Base-by-base conservation (phyloP, 805 yeast species). In the Suhomyces emberorum region DNA sequence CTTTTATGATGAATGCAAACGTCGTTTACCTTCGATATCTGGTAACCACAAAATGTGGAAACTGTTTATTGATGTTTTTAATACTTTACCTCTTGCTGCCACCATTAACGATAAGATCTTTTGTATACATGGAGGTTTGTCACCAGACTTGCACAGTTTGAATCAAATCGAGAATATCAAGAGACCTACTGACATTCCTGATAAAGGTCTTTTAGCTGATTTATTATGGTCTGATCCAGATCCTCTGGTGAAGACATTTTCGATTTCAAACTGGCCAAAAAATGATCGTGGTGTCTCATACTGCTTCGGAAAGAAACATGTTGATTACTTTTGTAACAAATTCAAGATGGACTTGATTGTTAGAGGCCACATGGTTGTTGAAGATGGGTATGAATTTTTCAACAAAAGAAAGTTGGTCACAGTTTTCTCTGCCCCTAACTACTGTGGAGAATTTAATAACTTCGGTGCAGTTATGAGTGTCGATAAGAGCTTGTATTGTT, bases 321-420 rank as follows among this genome's bases (percentile, higher is more conserved):
- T 84, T n/a, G 82, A 79, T 48, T 69, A 73, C 46, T 85, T 85
- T 53, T 76, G 82, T 49, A 63, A 72, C 33, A 68, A 69, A 25
- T 83, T 84, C 56, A 77, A 80, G 37, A 79, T 85, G 61, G 95
- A 85, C 60, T 63, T 85, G 54, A 77, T 85, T 44, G 86, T 83
- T 30, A 66, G 95, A 51, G 95, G 91, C 6, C 95, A 85, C 55
- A 85, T 85, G 95, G 93, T 85, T 30, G 95, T 85, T 25, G 91
- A 85, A 56, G 91, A 85, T 54, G 95, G 95, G 3, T 85, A 85
- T 54, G 93, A 85, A 55, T 85, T 85, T 55, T 85, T 82, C 57
- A 81, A 80, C 42, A 80, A 77, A 52, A 66, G 87, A 49, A 79
- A 79, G 54, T 64, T 85, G 38, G 93, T 85, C 1, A 85, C 95